phyloP scores from a whole-genome alignment of 768 basidiomycete genomes.

The Trichaptum fuscoviolaceum region DNA sequence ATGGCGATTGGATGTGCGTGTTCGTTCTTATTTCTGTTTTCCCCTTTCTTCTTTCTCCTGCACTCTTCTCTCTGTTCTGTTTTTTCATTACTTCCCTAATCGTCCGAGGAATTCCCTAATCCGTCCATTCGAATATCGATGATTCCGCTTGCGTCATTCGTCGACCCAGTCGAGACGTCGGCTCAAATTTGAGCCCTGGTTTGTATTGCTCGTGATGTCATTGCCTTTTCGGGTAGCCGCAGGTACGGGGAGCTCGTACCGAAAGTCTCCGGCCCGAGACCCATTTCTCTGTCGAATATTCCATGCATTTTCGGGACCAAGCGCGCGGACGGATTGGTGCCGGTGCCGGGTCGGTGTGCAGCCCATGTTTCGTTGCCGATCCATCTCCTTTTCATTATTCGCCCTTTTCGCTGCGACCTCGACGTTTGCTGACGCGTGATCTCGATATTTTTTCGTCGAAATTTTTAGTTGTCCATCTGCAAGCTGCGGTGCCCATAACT shows the following conservation, averaged over 20 bases:
- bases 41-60: not conserved
- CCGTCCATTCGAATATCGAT: not conserved
- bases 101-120: not conserved
- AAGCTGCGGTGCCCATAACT: constrained; percentile 78
- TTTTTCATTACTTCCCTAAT: not conserved
- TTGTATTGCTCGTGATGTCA: not conserved
- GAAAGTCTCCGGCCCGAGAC: not conserved
- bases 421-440: not conserved
- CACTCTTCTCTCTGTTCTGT: not conserved
- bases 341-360: not conserved
- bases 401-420: not conserved
- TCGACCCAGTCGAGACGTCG: not conserved
- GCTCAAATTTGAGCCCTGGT: not conserved
- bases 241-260: not conserved
- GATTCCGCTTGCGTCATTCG: not conserved
- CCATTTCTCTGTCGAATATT: not conserved
- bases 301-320: constrained; percentile 3
- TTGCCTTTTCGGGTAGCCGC: not conserved
- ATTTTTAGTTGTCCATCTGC: constrained; percentile 53
- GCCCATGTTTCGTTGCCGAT: not conserved
- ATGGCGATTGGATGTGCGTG: constrained; percentile 76
- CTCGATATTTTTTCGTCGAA: constrained; percentile 5
- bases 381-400: not conserved
- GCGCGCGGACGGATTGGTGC: not conserved
- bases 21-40: not conserved